Conservation (phyloP, 345 rosid genomes). For the Hibiscus syriacus region DNA sequence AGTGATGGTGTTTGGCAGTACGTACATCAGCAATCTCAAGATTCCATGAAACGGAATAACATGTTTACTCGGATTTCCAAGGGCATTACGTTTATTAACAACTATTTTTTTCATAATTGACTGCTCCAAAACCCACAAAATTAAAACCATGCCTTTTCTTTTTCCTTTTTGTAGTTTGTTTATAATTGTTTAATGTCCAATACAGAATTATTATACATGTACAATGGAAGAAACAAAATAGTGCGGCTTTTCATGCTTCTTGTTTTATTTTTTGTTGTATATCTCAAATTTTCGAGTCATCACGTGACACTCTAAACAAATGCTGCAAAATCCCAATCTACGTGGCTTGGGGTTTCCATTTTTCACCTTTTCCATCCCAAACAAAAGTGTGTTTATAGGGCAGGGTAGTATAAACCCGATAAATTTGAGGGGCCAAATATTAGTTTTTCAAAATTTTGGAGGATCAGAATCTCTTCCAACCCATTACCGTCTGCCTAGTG, state of each 20-base stretch:
- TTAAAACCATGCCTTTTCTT: too few relatives aligned
- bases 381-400: too few relatives aligned
- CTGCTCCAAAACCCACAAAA: too few relatives aligned
- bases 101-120: neutral
- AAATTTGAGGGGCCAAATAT: too few relatives aligned
- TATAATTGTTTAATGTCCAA: too few relatives aligned
- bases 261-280: neutral
- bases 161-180: too few relatives aligned
- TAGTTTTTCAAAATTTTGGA: neutral
- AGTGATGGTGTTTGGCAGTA: neutral
- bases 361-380: neutral
- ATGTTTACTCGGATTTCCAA: neutral
- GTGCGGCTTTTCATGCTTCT: neutral
- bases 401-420: too few relatives aligned
- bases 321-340: neutral
- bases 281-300: neutral
- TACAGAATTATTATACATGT: neutral
- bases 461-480: too few relatives aligned
- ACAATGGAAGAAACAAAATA: neutral
- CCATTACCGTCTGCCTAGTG: too few relatives aligned
- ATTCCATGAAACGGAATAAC: conserved; percentile 4
- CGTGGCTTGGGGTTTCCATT: neutral
- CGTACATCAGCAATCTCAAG: conserved; percentile 1
- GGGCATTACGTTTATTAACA: neutral
- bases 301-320: neutral